Conservation (phyloP, 2,329 filamentous ascomycete species). For the Neoarthrinium moseri region DNA sequence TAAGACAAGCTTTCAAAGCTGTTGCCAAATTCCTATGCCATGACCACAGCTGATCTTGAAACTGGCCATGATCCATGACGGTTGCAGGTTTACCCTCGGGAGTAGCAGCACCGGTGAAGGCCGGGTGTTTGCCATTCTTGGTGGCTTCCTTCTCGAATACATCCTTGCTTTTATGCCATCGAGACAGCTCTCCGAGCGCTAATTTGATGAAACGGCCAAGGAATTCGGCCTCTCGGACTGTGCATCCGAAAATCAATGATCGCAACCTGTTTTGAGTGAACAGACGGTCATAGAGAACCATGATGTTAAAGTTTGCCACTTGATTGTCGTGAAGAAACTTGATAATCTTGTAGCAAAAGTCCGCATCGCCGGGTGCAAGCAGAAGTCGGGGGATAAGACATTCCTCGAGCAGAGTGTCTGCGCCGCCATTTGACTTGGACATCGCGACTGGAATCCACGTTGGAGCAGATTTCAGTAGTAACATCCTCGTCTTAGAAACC, state of each 20-base stretch:
- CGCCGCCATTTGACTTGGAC: conserved; percentile 63
- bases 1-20: conserved; percentile 79
- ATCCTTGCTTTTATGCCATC: conserved; percentile 78
- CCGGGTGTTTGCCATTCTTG: conserved; percentile 59
- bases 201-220: conserved; percentile 89
- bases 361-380: conserved; percentile 81
- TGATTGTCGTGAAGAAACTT: conserved; percentile 84
- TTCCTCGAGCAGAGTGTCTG: conserved; percentile 79
- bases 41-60: conserved; percentile 79
- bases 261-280: conserved; percentile 82
- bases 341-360: conserved; percentile 84
- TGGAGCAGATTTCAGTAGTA: conserved; percentile 68
- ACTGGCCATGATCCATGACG: conserved; percentile 81
- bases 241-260: conserved; percentile 83
- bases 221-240: conserved; percentile 86
- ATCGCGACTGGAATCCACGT: conserved; percentile 71
- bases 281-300: conserved; percentile 78
- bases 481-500: conserved; percentile 64
- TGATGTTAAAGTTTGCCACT: conserved; percentile 81
- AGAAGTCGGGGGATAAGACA: conserved; percentile 88
- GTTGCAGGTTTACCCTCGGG: conserved; percentile 67
- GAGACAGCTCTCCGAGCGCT: conserved; percentile 73
- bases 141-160: conserved; percentile 82
- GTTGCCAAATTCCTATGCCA: conserved; percentile 85
- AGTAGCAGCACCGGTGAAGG: conserved; percentile 75